A percentile compares a stretch with the other conserved stretches of the same genome.
These are phyloP conservation scores for Gymnopus androsaceus DNA, from an alignment of 1,284 basidiomycete species.

Conservation along the genomic window DNA sequence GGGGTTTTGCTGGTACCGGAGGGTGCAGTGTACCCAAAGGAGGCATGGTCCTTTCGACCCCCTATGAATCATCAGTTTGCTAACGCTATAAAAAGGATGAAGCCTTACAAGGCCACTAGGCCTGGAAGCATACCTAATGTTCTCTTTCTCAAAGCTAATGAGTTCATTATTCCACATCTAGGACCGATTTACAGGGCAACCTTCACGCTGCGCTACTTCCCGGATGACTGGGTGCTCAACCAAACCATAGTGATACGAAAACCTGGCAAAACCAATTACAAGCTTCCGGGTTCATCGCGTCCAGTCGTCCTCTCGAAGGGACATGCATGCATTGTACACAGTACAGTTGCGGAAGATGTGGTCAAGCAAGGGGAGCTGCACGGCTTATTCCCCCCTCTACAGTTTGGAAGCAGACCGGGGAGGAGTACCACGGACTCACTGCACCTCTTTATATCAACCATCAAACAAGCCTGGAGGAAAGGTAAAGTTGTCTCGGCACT, in stretches of 20 bases:
- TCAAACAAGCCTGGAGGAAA: constrained; percentile 32
- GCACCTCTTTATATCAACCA: constrained; percentile 28
- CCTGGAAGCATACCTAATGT: constrained; percentile 32
- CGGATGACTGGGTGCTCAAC: constrained; percentile 15
- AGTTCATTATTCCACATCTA: constrained; percentile 25
- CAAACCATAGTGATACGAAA: constrained; percentile 30
- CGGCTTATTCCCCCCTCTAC: constrained; percentile 27
- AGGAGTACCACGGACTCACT: constrained; percentile 37
- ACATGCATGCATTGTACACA: constrained; percentile 27
- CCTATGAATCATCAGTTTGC: constrained; percentile 23
- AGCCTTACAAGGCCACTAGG: constrained; percentile 33
- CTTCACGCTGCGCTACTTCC: constrained; percentile 22
- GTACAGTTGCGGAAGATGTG: constrained; percentile 29
- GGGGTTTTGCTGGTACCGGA: background rate
- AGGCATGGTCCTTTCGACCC: constrained; percentile 12
- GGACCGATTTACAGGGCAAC: constrained; percentile 27
- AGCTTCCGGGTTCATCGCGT: constrained; percentile 28
- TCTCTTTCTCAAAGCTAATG: constrained; percentile 24
- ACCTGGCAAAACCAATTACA: constrained; percentile 31
- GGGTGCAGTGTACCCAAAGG: constrained; percentile 23
- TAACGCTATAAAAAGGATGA: constrained; percentile 20
- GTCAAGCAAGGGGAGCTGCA: constrained; percentile 25
- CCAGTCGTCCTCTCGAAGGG: constrained; percentile 33
- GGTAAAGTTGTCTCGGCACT: constrained; percentile 32
- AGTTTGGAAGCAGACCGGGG: constrained; percentile 37